These are phyloP conservation scores for Saccharomycopsis sp. DNA, from an alignment of 805 yeast genomes.

Conservation along the genomic window DNA sequence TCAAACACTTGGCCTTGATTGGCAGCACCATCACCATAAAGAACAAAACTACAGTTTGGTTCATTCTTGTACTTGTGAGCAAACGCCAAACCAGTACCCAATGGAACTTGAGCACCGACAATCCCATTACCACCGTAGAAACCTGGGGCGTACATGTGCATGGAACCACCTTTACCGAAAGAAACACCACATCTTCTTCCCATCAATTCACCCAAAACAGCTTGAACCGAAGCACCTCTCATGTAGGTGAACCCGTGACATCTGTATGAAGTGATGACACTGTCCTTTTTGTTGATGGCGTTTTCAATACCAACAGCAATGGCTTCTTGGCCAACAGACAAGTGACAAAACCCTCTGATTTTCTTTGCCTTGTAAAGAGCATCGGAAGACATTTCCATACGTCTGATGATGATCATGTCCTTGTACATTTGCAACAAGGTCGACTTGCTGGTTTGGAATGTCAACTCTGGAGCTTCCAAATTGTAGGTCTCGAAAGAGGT, in stretches of 20 bases:
- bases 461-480: conserved; percentile 61
- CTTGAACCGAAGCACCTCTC: conserved; percentile 90
- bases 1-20: conserved; percentile 99
- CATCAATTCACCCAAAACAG: conserved; percentile 90
- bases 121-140: conserved; percentile 99
- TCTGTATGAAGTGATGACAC: conserved; percentile 93
- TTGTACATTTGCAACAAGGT: conserved; percentile 86
- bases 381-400: conserved; percentile 99
- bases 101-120: conserved; percentile 98
- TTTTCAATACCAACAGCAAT: conserved; percentile 97
- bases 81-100: conserved; percentile 97
- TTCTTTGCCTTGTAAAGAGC: conserved; percentile 97
- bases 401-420: conserved; percentile 87
- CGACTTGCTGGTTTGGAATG: conserved; percentile 71
- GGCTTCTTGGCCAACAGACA: conserved; percentile 98
- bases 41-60: conserved; percentile 69
- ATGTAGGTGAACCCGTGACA: conserved; percentile 97
- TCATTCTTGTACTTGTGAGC: conserved; percentile 92
- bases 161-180: conserved; percentile 98
- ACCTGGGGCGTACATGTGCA: conserved; percentile 95
- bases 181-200: conserved; percentile 95
- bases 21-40: conserved; percentile 99
- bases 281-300: conserved; percentile 78
- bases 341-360: conserved; percentile 98
- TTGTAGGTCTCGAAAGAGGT: conserved; percentile 79